Percentiles rank a stretch among this genome's conserved stretches.
phyloP scores from a whole-genome alignment of 495 filamentous ascomycete species.

The Neurospora terricola region DNA sequence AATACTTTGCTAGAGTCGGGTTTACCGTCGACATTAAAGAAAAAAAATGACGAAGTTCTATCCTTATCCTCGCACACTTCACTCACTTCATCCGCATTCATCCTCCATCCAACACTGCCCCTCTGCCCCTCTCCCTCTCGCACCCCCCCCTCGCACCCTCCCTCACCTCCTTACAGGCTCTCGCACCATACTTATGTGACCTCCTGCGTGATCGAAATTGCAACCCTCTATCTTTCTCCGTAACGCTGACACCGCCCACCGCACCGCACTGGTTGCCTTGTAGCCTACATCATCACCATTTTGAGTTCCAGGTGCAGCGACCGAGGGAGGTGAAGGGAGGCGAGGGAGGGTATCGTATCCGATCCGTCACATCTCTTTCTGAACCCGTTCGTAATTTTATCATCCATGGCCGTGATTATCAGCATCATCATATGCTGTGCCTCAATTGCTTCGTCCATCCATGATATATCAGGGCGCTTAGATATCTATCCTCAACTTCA shows the following conservation, averaged over 20 bases:
- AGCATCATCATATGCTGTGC: background rate
- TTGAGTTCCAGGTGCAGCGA: background rate
- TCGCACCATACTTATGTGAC: background rate
- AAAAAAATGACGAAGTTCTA: background rate
- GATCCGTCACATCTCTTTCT: background rate
- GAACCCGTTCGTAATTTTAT: no score
- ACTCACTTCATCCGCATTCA: background rate
- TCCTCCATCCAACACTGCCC: background rate
- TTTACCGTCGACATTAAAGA: background rate
- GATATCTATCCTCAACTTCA: background rate
- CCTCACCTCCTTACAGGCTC: background rate
- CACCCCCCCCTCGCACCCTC: background rate
- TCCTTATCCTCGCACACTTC: background rate
- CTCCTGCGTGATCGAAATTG: background rate
- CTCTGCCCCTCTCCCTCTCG: background rate
- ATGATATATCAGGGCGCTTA: background rate
- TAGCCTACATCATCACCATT: background rate
- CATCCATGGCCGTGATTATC: no score
- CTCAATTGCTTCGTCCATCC: background rate
- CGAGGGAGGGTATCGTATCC: background rate
- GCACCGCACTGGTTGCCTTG: background rate
- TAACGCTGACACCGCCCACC: background rate
- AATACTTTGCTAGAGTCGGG: no score
- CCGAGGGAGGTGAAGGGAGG: background rate
- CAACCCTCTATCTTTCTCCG: background rate